These are phyloP conservation scores for Hymenoscyphus infarciens DNA, from an alignment of 2,329 filamentous ascomycete genomes.

Conservation along the genomic window DNA sequence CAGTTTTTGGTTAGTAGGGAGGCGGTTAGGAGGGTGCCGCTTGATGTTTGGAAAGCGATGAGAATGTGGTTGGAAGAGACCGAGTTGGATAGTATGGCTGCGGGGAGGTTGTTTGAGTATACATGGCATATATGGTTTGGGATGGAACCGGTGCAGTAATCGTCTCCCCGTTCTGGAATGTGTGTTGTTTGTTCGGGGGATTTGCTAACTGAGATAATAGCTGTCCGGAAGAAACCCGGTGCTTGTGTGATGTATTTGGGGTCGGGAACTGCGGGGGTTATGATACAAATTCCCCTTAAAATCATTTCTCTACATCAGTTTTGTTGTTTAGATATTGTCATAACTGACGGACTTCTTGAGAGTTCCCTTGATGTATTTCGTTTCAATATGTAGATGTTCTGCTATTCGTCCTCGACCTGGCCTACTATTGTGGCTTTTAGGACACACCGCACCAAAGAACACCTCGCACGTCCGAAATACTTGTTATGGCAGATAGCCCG, in stretches of 20 bases:
- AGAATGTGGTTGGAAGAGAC: conserved; percentile 57
- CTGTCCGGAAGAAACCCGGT: conserved; percentile 18
- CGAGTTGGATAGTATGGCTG: conserved; percentile 47
- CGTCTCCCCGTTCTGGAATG: background rate
- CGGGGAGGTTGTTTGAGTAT: conserved; percentile 59
- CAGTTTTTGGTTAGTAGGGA: conserved; percentile 59
- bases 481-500: no score
- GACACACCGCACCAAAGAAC: no score
- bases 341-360: no score
- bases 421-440: no score
- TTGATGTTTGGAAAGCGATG: conserved; percentile 52
- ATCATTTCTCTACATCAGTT: no score
- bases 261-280: conserved; percentile 12
- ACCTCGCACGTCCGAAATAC: no score
- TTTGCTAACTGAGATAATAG: conserved; percentile 9
- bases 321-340: no score
- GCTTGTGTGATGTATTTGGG: conserved; percentile 20
- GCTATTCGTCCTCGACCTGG: no score
- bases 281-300: background rate
- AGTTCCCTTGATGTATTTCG: no score
- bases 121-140: conserved; percentile 64
- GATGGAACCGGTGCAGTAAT: conserved; percentile 44
- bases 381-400: no score
- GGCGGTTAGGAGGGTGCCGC: conserved; percentile 45
- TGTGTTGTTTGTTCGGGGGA: background rate